Evolutionary conservation across 306 rosid species (phyloP), one percentile per base, ranked within the genome.

Genomic region (Boehmeria nivea): DNA sequence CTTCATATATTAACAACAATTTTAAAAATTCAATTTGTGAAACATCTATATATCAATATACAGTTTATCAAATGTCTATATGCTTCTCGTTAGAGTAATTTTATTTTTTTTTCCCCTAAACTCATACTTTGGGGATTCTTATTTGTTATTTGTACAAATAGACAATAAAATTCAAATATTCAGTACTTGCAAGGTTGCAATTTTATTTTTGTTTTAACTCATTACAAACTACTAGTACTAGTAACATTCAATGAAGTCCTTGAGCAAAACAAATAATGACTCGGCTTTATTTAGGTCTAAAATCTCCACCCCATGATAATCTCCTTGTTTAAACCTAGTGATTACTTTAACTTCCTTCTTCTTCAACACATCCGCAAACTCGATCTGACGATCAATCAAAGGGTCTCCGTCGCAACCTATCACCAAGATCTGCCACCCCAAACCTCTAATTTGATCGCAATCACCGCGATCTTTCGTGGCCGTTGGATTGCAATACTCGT

Each of bases 401-500:
- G 67, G 74, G 50, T 76, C 77, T 0, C 71, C 74, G 25, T 57
- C 14, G 52, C 73, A 59, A 9, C 67, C 71, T 4, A 40, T 8
- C 1, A 66, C 38, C 31, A 61, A 27, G 21, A 76, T 18, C 54
- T 57, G 26, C 56, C 71, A 76, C 52, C 67, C 23, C 28, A 66
- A 4, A 19, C 36, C 56, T 48, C 47, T 28, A 44, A 76, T 40
- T 4, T 66, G 76, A 66, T 66, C 66, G 43, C 70, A 56, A 39
- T 70, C 56, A 44, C 52, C 43, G 52, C 65, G 81, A 45, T 65
- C 76, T 15, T 64, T 26, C 2, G 10, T 7, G 25, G 26, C 51
- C 51, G 16, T 46, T 13, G 27, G 51, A 46, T 20, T 46, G 51
- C n/a, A n/a, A n/a, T n/a, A n/a, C n/a, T n/a, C n/a, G n/a, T n/a